These are phyloP conservation scores for Mortierella sp. DNA, from an alignment of 371 early-diverging fungal genomes.

Conservation along the genomic window DNA sequence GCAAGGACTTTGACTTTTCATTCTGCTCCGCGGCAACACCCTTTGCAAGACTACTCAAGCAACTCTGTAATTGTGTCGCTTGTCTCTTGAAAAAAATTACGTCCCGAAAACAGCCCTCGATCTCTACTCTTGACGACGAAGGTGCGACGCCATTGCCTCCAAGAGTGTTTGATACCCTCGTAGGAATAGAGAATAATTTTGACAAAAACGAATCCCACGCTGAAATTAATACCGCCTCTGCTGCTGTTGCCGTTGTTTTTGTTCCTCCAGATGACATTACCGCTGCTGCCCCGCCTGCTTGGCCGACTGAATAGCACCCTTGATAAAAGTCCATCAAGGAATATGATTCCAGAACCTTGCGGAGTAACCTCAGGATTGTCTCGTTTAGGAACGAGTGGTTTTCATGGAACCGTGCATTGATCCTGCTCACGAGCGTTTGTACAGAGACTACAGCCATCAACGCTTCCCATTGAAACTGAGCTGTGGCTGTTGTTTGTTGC, in stretches of 20 bases:
- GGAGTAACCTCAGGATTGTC: slow-evolving; percentile 32
- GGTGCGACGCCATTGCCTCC: slow-evolving; percentile 3
- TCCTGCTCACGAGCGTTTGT: slow-evolving; percentile 32
- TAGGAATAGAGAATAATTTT: slow-evolving; percentile 39
- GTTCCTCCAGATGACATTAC: not conserved
- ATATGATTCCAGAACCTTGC: slow-evolving; percentile 10
- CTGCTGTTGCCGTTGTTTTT: not conserved
- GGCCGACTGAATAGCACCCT: slow-evolving; percentile 2
- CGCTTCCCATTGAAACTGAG: not conserved
- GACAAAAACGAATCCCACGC: slow-evolving; percentile 39
- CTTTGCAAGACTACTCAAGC: not conserved
- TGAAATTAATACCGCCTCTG: not conserved
- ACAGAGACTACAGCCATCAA: slow-evolving; percentile 22
- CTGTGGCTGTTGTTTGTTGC: not conserved
- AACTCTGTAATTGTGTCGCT: slow-evolving; percentile 15
- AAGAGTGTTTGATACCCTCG: slow-evolving; percentile 30
- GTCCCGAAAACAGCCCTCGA: slow-evolving; percentile 38
- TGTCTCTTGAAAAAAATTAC: slow-evolving; percentile 25
- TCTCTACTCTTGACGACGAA: slow-evolving; percentile 1
- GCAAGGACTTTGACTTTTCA: not conserved
- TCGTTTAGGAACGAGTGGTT: slow-evolving; percentile 49
- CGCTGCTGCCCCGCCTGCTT: not conserved
- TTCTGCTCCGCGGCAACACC: not conserved
- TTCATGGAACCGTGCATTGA: slow-evolving; percentile 31
- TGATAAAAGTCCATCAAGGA: slow-evolving; percentile 27